Evolutionary conservation across 352 stramenopile species (phyloP).

Genomic region (Phytophthora hibernalis): DNA sequence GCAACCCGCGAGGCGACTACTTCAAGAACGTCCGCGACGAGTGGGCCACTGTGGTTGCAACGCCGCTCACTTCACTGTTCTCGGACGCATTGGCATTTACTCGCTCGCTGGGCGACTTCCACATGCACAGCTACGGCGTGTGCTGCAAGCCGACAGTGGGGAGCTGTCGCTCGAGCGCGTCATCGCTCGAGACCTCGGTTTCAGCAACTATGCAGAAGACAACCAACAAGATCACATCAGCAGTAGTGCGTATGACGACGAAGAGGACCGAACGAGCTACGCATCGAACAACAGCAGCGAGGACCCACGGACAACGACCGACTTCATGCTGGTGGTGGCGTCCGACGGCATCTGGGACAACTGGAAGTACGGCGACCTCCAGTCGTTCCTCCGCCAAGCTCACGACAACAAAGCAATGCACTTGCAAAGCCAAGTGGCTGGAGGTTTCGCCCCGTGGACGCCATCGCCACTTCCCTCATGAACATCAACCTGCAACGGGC

Average conservation of each 20-base stretch:
- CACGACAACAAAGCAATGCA: constrained; percentile 10
- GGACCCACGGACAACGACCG: not conserved
- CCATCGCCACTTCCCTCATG: constrained; percentile 57
- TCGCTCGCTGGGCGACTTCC: constrained; percentile 86
- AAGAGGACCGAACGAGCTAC: constrained; percentile 18
- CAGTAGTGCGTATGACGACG: not conserved
- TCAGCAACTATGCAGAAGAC: not conserved
- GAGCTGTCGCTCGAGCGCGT: constrained; percentile 58
- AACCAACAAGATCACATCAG: constrained; percentile 32
- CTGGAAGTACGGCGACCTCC: constrained; percentile 86
- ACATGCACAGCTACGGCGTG: constrained; percentile 90
- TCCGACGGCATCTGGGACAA: constrained; percentile 92
- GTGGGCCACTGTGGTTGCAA: constrained; percentile 87
- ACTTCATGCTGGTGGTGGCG: constrained; percentile 69
- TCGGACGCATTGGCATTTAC: constrained; percentile 90
- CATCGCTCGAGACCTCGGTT: constrained; percentile 22
- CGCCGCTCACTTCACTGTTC: constrained; percentile 65
- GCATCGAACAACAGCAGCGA: constrained; percentile 11
- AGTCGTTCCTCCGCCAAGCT: constrained; percentile 48
- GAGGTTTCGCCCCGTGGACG: constrained; percentile 30
- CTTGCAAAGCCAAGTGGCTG: constrained; percentile 9
- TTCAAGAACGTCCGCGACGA: constrained; percentile 94
- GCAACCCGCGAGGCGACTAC: constrained; percentile 68
- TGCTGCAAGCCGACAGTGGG: constrained; percentile 65
- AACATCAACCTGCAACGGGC: constrained; percentile 66